Evolutionary conservation across 2,329 filamentous ascomycete species (phyloP).

Genomic region (Thielaviopsis musarum): DNA sequence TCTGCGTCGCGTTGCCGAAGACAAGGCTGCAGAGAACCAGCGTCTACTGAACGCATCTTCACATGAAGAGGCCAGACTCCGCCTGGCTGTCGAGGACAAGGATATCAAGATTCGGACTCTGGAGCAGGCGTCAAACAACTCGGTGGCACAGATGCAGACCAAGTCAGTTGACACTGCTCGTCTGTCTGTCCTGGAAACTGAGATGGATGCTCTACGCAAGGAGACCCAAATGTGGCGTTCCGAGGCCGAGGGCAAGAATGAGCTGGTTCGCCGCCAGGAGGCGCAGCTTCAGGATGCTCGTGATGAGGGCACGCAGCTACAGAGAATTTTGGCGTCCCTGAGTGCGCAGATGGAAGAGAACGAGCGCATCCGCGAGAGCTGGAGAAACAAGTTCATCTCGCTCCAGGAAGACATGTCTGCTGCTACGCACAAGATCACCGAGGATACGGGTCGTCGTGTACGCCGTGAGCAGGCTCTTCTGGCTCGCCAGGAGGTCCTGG

Average conservation of each 20-base stretch:
- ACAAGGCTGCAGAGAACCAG: conserved; percentile 56
- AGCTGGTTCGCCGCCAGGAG: conserved; percentile 31
- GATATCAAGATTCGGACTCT: conserved; percentile 46
- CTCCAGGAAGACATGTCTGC: conserved; percentile 76
- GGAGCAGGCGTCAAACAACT: conserved; percentile 38
- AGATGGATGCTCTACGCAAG: conserved; percentile 37
- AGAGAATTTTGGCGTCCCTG: conserved; percentile 55
- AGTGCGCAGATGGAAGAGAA: conserved; percentile 72
- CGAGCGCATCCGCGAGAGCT: conserved; percentile 64
- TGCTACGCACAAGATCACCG: conserved; percentile 61
- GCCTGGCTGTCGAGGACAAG: conserved; percentile 49
- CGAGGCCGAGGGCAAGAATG: conserved; percentile 42
- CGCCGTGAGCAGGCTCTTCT: conserved; percentile 65
- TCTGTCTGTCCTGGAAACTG: conserved; percentile 30
- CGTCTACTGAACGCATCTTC: conserved; percentile 49
- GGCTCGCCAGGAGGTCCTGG: conserved; percentile 64
- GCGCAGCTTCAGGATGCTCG: conserved; percentile 31
- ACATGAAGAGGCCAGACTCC: conserved; percentile 55
- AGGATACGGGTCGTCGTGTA: conserved; percentile 64
- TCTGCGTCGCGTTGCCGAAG: conserved; percentile 49
- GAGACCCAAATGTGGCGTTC: conserved; percentile 43
- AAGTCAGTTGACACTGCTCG: conserved; percentile 39
- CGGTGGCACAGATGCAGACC: conserved; percentile 41
- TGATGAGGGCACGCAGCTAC: conserved; percentile 55
- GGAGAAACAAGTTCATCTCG: conserved; percentile 68